Evolutionary conservation across 2,329 filamentous ascomycete genomes (phyloP), one percentile per base, ranked within the genome.

Genomic region (Botrytis tulipae): DNA sequence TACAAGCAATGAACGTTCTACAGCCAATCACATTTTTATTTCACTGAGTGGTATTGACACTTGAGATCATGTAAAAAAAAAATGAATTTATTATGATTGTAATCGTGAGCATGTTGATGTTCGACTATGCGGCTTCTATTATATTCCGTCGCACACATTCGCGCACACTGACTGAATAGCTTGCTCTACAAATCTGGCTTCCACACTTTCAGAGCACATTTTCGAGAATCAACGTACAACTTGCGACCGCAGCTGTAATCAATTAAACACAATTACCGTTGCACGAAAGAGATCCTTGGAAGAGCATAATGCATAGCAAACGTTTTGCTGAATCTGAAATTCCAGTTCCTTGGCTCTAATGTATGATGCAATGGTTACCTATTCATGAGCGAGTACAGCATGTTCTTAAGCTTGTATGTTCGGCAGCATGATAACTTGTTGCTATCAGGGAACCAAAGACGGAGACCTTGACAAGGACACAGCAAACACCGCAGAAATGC

Each of bases 1-100:
- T 70, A 59, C 63, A 77, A 73, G 74, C 75, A 75, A 76, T 69
- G 70, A 42, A 70, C 32, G 12, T 72, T 48, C 40, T 32, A 61
- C 46, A 25, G 37, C 48, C 61, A 72, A 59, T 20, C 20, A 25
- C 16, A 18, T 72, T 57, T 40, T 40, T 12, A 20, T n/a, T 35
- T n/a, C 10, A 48, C 32, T 18, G 10, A 40, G 18, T 65, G 59
- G 37, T 25, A 4, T 32, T 22, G 35, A 42, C 16, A 57, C 0
- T n/a, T 67, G 32, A 51, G 25, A 54, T 20, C 9, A 16, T 18
- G 37, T 8, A 14, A 40, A 40, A 40, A 6, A 35, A 7, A 35
- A 35, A 14, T 3, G 32, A 9, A 10, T 29, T 0, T 42, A 54
- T 4, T 29, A 22, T n/a, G 5, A 68, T 42, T 3, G 16, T 40